Evolutionary conservation across 441 rosid species (phyloP), one percentile per base, ranked within the genome.

Genomic region (Pelargonium fulgidum): DNA sequence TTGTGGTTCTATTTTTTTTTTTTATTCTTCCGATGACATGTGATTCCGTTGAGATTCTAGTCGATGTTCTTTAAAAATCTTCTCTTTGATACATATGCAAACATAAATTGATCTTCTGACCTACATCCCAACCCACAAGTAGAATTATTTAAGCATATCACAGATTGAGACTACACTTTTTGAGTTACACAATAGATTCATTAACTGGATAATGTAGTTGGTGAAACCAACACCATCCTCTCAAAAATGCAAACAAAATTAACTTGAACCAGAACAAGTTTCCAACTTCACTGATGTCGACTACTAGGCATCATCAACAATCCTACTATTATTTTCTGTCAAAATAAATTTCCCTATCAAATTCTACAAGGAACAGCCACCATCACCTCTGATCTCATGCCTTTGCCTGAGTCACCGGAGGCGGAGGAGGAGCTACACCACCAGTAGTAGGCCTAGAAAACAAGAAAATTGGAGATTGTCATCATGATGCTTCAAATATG

Each of bases 401-500:
- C 26, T 58, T 19, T 17, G 63, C 63, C 14, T 19, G 64, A 20
- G 13, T 1, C 1, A 83, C 76, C 50, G 79, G 77, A 0, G 39
- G 7, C 26, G 90, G 84, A 0, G 39, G 7, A 20, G 90, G 84
- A 73, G 90, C n/a, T 7, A 20, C 64, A 24, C 64, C 90, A 64
- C 95, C 91, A 2, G 90, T 81, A 52, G 90, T 84, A 80, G 95
- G 97, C 84, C 93, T 86, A 70, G 71, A 77, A 68, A 73, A 70
- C 33, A 74, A 67, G 13, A 65, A 44, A 48, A 68, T 45, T 39
- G 0, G 42, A 3, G 52, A 52, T n/a, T 33, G 72, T 72, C 71
- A 70, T 68, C 39, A 33, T 33, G 7, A 4, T 50, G 58, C 16
- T 50, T 50, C 17, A 48, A 13, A 50, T 12, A 52, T 52, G 59